Conservation (phyloP, 2,329 filamentous ascomycete species). For the Colletotrichum aenigma region DNA sequence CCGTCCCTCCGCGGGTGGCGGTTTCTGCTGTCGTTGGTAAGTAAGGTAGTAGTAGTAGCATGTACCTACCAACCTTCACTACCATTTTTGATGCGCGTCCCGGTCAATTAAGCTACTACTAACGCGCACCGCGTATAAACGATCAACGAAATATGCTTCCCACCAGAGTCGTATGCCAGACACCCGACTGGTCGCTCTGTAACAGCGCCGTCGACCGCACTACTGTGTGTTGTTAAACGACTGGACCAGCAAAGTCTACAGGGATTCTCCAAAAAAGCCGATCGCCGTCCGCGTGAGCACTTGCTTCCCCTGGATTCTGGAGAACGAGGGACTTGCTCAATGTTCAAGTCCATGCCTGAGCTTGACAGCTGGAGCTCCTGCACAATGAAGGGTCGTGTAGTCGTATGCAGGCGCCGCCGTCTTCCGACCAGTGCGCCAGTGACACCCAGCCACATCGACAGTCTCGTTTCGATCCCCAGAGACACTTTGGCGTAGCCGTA, state of each 20-base stretch:
- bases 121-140: neutral
- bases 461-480: neutral
- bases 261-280: constrained; percentile 11
- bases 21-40: neutral
- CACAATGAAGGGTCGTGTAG: too few relatives aligned
- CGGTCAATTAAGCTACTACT: neutral
- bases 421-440: neutral
- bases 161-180: neutral
- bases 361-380: neutral
- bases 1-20: neutral
- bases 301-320: neutral
- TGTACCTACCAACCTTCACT: neutral
- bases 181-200: neutral
- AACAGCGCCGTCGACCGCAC: neutral
- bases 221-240: neutral
- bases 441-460: neutral
- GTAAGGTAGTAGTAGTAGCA: neutral
- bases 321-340: neutral
- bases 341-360: neutral
- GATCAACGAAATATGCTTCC: neutral
- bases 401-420: neutral
- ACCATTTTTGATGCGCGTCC: neutral
- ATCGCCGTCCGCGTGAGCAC: neutral
- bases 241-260: neutral
- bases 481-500: neutral